These are phyloP conservation scores for Amorphotheca resinae DNA, from an alignment of 495 filamentous ascomycete genomes.

Conservation along the genomic window DNA sequence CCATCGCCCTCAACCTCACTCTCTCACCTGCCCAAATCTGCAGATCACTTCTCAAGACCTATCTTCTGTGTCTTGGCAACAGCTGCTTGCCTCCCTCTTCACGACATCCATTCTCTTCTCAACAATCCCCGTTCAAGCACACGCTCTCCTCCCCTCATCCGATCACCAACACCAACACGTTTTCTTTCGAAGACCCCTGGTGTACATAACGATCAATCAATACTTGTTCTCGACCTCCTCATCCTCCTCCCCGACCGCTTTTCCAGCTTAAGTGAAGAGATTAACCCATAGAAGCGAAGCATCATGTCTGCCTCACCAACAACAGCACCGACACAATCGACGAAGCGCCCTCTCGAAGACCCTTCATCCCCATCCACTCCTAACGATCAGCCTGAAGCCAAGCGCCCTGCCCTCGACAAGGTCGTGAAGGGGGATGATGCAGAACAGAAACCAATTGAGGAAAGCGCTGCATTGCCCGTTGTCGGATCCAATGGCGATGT, in stretches of 20 bases:
- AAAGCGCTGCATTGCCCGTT: conserved; percentile 25
- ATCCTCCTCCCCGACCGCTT: conserved; percentile 23
- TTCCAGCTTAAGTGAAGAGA: conserved; percentile 24
- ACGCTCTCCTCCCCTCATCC: conserved; percentile 18
- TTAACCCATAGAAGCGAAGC: conserved; percentile 25
- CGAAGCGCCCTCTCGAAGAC: conserved; percentile 95
- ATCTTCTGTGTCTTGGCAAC: conserved; percentile 15
- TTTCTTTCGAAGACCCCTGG: conserved; percentile 74
- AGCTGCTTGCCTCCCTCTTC: conserved; percentile 16
- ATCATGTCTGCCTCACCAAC: conserved; percentile 43
- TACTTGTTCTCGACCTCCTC: conserved; percentile 24
- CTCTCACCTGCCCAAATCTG: conserved; percentile 18
- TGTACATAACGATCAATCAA: conserved; percentile 75
- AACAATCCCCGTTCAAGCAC: conserved; percentile 16
- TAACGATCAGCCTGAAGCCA: conserved; percentile 89
- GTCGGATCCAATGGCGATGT: conserved; percentile 25
- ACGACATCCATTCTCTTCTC: conserved; percentile 17
- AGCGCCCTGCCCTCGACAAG: conserved; percentile 93
- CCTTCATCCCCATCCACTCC: conserved; percentile 85
- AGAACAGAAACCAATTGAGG: conserved; percentile 22
- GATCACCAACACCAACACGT: conserved; percentile 63
- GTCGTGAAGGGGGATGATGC: conserved; percentile 47
- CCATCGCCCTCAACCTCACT: conserved; percentile 11
- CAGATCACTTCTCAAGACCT: conserved; percentile 20
- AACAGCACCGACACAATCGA: conserved; percentile 37